Evolutionary conservation across 768 basidiomycete genomes (phyloP).

Genomic region (Phallus indusiatus): DNA sequence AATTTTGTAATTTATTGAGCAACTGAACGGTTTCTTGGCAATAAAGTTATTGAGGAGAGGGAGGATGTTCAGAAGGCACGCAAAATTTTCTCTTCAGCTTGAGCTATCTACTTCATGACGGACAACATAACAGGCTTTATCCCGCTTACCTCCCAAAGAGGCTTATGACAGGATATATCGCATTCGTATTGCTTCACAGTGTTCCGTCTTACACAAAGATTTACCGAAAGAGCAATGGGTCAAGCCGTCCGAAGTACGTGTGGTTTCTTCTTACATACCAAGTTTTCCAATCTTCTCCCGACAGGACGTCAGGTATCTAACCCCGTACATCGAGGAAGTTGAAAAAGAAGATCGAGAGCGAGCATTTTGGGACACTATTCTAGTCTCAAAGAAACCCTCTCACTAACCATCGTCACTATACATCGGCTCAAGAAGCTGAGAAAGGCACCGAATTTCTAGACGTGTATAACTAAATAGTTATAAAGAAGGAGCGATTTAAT

Average conservation of each 20-base stretch:
- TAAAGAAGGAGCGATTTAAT: too few species aligned
- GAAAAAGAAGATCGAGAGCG: constrained; percentile 71
- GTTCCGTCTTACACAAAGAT: constrained; percentile 66
- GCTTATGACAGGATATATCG: constrained; percentile 87
- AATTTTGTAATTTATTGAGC: neutral
- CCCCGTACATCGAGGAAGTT: constrained; percentile 65
- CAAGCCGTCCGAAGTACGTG: constrained; percentile 61
- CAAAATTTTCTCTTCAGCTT: neutral
- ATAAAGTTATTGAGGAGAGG: constrained; percentile 66
- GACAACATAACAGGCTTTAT: constrained; percentile 51
- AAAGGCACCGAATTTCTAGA: too few species aligned
- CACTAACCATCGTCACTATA: neutral
- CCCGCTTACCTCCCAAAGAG: constrained; percentile 70
- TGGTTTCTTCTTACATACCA: neutral
- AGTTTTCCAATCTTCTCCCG: neutral
- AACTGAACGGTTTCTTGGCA: constrained; percentile 2
- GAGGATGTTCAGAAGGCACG: constrained; percentile 69
- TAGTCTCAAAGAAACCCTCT: constrained; percentile 46
- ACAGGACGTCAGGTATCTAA: constrained; percentile 88
- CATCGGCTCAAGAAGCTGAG: too few species aligned
- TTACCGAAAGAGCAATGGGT: constrained; percentile 80
- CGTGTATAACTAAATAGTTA: too few species aligned
- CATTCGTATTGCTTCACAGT: constrained; percentile 74
- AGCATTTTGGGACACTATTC: constrained; percentile 67
- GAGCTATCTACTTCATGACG: neutral